Evolutionary conservation across 108 stramenopile species (phyloP), one percentile per base, ranked within the genome.

Genomic region (Pseudonitzschia pungens): DNA sequence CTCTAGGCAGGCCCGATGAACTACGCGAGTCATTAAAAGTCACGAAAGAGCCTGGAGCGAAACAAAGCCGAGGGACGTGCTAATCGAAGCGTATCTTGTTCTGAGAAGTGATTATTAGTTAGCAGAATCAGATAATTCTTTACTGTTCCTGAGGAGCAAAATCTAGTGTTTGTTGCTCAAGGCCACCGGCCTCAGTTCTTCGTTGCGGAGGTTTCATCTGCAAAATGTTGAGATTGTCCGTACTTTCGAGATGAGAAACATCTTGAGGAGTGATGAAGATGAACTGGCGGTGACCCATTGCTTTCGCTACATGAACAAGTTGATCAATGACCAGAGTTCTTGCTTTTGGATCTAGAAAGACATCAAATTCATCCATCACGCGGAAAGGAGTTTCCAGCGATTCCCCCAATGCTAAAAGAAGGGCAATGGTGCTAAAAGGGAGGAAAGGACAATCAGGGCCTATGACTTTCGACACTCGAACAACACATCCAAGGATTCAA

Each of bases 301-400:
- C 53, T 66, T 78, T 87, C 40, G 86, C 89, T 31, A 86, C 69
- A 10, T 86, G 54, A 52, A 96, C 84, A 22, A 99, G 69, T 57
- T 80, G 73, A 12, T 92, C 62, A 53, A 98, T 78, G n/a, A 95
- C 88, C 42, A 93, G 73, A 73, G 94, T 97, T 48, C 99, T 78
- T 11, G 89, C 79, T 21, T 88, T 78, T 24, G 97, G 86, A 83
- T 98, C 99, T 69, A 99, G 84, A 65, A 97, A 99, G 2, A 99
- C 97, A 78, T 98, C 97, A 75, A 98, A 98, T 79, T 99, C 99
- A 71, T 99, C 99, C 94, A 98, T 91, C 26, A 99, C 91, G 65
- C 97, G 87, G 73, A 98, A 99, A 16, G 99, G 99, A 48, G 95
- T 96, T 69, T 98, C 97, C 28, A 97, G 70, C 55, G 80, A 84